Evolutionary conservation across 2,329 filamentous ascomycete species (phyloP).

Genomic region (Pezizomycotina sp.): DNA sequence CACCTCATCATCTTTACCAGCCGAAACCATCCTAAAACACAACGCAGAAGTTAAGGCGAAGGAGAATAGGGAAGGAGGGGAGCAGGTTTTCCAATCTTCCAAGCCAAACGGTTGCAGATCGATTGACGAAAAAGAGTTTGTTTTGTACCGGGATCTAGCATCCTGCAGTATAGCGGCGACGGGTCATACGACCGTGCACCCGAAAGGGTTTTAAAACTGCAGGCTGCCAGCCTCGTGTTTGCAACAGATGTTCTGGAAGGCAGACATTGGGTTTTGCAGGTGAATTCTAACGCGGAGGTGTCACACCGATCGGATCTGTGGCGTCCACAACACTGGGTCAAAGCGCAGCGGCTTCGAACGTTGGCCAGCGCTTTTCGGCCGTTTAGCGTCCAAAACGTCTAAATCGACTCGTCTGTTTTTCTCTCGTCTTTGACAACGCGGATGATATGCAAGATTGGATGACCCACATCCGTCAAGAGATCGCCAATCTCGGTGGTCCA

Average conservation of each 20-base stretch:
- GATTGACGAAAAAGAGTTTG: constrained; percentile 13
- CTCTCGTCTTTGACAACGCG: constrained; percentile 16
- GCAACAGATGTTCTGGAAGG: constrained; percentile 18
- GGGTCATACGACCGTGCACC: constrained; percentile 18
- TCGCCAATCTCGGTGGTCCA: constrained; percentile 12
- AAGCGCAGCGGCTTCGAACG: too few species aligned
- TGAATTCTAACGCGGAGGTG: too few species aligned
- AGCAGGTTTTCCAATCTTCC: constrained; percentile 14
- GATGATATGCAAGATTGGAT: constrained; percentile 20
- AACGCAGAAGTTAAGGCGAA: constrained; percentile 11
- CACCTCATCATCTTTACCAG: constrained; percentile 12
- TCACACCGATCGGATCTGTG: constrained; percentile 11
- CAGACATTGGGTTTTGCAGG: constrained; percentile 15
- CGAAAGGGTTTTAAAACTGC: constrained; percentile 14
- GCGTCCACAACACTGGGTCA: constrained; percentile 12
- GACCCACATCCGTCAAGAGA: constrained; percentile 13
- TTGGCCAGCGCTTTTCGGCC: too few species aligned
- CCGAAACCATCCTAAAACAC: constrained; percentile 14
- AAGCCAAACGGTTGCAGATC: constrained; percentile 10
- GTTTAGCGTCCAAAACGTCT: constrained; percentile 17
- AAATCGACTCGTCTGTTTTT: constrained; percentile 7
- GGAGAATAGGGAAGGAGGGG: constrained; percentile 6
- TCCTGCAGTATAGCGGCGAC: constrained; percentile 15
- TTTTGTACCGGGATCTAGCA: constrained; percentile 9
- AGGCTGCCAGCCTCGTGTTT: constrained; percentile 11